These are phyloP conservation scores for Achlya hypogyna DNA, from an alignment of 352 stramenopile species.

Conservation along the genomic window DNA sequence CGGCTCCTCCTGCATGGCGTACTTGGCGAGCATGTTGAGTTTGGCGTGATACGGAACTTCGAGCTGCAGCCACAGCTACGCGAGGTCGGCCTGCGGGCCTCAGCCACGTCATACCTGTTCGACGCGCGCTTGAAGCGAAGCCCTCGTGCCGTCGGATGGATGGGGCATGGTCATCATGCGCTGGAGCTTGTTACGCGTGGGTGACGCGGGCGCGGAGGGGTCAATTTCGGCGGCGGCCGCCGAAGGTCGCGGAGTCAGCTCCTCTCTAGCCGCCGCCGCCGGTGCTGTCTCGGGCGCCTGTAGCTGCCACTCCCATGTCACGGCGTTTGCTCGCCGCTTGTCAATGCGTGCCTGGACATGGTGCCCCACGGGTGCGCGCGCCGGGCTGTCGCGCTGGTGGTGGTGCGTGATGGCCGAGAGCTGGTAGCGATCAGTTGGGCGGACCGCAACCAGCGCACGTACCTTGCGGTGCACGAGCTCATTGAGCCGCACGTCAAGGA, in stretches of 20 bases:
- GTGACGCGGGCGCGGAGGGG: background rate
- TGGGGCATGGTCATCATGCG: background rate
- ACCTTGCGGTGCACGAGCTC: background rate
- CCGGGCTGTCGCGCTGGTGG: background rate
- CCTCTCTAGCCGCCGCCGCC: too few relatives aligned
- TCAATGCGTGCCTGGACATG: background rate
- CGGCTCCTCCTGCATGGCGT: constrained; percentile 39
- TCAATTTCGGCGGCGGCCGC: background rate
- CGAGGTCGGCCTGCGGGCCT: background rate
- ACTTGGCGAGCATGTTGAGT: constrained; percentile 54
- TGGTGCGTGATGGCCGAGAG: background rate
- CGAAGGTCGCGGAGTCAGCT: background rate
- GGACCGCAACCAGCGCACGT: background rate
- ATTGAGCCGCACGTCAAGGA: constrained; percentile 13
- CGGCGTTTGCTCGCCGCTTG: background rate
- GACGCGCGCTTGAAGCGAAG: constrained; percentile 37
- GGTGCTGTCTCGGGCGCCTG: background rate
- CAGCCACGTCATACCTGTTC: constrained; percentile 24
- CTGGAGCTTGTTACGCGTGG: background rate
- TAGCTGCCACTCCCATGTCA: constrained; percentile 16
- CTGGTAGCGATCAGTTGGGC: background rate
- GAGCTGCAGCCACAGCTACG: constrained; percentile 37
- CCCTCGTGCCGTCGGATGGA: background rate
- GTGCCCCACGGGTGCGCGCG: background rate
- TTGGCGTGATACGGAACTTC: constrained; percentile 56